phyloP scores from a whole-genome alignment of 2,329 filamentous ascomycete genomes.

The Fusarium tjaetaba region DNA sequence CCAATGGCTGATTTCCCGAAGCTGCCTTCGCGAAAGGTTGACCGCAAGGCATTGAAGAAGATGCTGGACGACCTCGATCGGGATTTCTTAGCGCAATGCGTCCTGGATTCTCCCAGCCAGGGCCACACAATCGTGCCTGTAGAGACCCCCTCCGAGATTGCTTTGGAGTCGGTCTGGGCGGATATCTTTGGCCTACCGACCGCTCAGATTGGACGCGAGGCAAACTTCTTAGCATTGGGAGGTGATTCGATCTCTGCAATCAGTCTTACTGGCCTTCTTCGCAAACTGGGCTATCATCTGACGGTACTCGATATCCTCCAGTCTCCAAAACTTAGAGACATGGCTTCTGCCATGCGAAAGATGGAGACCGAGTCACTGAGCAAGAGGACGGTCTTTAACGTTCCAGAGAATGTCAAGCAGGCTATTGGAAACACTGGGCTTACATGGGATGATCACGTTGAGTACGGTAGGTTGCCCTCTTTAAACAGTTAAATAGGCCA shows the following conservation, averaged over 20 bases:
- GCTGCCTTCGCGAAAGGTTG: neutral
- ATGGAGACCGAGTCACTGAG: neutral
- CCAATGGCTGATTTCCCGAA: neutral
- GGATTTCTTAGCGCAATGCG: neutral
- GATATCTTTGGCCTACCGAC: neutral
- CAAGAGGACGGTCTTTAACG: neutral
- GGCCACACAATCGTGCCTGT: neutral
- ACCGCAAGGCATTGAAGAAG: neutral
- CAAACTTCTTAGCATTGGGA: neutral
- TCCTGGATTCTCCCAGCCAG: neutral
- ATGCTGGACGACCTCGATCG: neutral
- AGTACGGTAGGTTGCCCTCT: neutral
- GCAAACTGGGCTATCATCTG: neutral
- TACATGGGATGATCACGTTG: neutral
- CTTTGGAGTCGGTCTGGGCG: neutral
- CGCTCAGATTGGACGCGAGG: neutral
- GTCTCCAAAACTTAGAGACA: neutral
- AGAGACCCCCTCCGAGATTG: neutral
- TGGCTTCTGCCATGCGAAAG: neutral
- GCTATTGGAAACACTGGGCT: neutral
- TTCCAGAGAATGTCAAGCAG: fast-evolving
- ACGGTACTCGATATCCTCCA: neutral
- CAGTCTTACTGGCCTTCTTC: neutral
- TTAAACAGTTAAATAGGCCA: fast-evolving
- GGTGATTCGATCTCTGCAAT: neutral